Percentiles rank a stretch among this genome's conserved stretches.
These are phyloP conservation scores for Colletotrichum sp. DNA, from an alignment of 2,329 filamentous ascomycete species.

Conservation along the genomic window DNA sequence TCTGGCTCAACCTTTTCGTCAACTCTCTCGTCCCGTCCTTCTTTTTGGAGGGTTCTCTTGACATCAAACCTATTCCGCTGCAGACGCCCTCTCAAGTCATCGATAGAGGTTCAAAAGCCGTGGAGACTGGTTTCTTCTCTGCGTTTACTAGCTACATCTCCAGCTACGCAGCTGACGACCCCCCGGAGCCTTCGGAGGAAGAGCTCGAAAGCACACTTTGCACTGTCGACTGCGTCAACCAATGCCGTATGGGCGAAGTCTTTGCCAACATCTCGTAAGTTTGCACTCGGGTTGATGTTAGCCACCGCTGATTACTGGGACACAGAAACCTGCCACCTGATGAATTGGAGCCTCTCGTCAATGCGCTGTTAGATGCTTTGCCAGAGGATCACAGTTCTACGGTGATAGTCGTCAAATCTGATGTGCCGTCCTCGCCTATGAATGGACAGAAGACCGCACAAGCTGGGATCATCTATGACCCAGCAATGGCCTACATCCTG, in stretches of 20 bases:
- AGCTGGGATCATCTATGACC: conserved; percentile 76
- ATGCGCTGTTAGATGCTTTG: conserved; percentile 80
- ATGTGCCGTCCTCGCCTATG: conserved; percentile 65
- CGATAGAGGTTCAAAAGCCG: conserved; percentile 79
- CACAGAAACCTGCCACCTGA: conserved; percentile 43
- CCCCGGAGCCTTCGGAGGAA: conserved; percentile 95
- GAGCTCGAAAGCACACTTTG: conserved; percentile 95
- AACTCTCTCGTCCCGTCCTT: conserved; percentile 91
- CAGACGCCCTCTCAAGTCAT: conserved; percentile 93
- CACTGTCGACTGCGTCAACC: conserved; percentile 91
- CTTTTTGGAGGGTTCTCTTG: conserved; percentile 69
- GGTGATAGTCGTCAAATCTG: conserved; percentile 90
- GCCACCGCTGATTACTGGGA: conserved; percentile 7
- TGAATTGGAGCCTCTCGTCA: conserved; percentile 52
- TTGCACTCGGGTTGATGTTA: neutral
- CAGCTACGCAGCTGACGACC: conserved; percentile 98
- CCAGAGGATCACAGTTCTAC: conserved; percentile 80
- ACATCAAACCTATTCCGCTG: conserved; percentile 82
- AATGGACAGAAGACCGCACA: conserved; percentile 62
- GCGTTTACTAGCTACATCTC: conserved; percentile 96
- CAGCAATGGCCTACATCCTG: conserved; percentile 85
- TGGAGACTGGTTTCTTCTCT: conserved; percentile 87
- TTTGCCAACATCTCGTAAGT: conserved; percentile 82
- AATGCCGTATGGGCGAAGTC: conserved; percentile 83
- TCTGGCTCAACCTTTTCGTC: conserved; percentile 94